These are phyloP conservation scores for Aspergillus baeticus DNA, from an alignment of 495 filamentous ascomycete genomes.

Conservation along the genomic window DNA sequence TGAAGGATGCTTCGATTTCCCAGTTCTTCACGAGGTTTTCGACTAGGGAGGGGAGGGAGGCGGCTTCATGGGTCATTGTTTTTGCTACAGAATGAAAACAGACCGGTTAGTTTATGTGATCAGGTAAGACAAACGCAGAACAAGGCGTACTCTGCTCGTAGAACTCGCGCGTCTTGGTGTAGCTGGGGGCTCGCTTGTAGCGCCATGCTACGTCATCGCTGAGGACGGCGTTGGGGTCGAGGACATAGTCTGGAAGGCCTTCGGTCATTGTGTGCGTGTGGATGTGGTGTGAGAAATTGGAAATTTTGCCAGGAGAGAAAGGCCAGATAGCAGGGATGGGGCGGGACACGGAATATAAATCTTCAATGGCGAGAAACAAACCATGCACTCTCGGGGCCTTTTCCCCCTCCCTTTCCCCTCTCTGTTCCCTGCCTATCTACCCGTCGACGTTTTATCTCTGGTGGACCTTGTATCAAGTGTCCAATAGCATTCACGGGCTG, in stretches of 20 bases:
- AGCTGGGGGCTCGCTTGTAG: slow-evolving; percentile 58
- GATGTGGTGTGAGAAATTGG: background rate
- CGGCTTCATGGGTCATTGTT: slow-evolving; percentile 49
- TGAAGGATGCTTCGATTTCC: slow-evolving; percentile 70
- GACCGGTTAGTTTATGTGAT: background rate
- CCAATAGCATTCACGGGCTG: too few species aligned
- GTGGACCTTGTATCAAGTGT: too few species aligned
- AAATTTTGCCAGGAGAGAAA: background rate
- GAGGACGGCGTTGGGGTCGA: slow-evolving; percentile 58
- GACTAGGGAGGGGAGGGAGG: slow-evolving; percentile 56
- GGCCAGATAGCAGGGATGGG: too few species aligned
- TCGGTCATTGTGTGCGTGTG: background rate
- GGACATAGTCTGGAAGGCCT: slow-evolving; percentile 58
- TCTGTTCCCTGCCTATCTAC: too few species aligned
- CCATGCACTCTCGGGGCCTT: too few species aligned
- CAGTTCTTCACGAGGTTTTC: slow-evolving; percentile 72
- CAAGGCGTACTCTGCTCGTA: slow-evolving; percentile 52
- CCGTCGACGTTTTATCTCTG: too few species aligned
- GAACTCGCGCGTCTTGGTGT: slow-evolving; percentile 54
- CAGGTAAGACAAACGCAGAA: background rate
- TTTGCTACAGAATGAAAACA: slow-evolving; percentile 48
- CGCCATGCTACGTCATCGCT: slow-evolving; percentile 58
- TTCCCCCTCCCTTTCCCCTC: too few species aligned
- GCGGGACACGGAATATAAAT: too few species aligned
- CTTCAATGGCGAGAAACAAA: too few species aligned